phyloP scores from a whole-genome alignment of 2,329 filamentous ascomycete species.

The Penicillium hesseltinei region DNA sequence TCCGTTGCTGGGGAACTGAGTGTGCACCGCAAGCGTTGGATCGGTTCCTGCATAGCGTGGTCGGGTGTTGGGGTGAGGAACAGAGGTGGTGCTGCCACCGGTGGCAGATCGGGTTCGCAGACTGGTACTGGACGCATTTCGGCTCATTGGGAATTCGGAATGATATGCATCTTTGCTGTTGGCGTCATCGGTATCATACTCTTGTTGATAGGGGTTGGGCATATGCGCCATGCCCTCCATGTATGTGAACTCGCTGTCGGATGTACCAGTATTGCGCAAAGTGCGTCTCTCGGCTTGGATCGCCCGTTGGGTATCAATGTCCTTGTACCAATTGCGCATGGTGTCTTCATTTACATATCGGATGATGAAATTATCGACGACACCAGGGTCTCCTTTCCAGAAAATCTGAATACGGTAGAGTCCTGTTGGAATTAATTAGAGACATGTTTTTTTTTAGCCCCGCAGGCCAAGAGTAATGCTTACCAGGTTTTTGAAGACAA shows the following conservation, averaged over 20 bases:
- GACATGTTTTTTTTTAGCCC: not conserved
- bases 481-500: conserved; percentile 82
- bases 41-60: conserved; percentile 69
- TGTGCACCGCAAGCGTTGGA: conserved; percentile 67
- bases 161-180: conserved; percentile 38
- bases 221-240: conserved; percentile 66
- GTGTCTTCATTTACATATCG: conserved; percentile 87
- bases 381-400: conserved; percentile 95
- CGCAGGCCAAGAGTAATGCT: conserved; percentile 30
- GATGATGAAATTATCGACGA: conserved; percentile 95
- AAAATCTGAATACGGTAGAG: conserved; percentile 96
- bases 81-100: conserved; percentile 51
- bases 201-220: conserved; percentile 76
- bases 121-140: conserved; percentile 72
- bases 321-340: conserved; percentile 86
- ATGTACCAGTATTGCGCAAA: conserved; percentile 56
- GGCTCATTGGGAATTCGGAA: conserved; percentile 56
- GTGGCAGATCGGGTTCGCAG: conserved; percentile 75
- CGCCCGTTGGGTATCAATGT: conserved; percentile 72
- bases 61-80: conserved; percentile 46
- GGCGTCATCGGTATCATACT: conserved; percentile 55
- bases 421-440: conserved; percentile 50
- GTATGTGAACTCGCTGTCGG: conserved; percentile 74
- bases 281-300: conserved; percentile 53
- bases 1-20: conserved; percentile 49